Base-by-base conservation (phyloP, 2,329 filamentous ascomycete genomes). In the Colletotrichum plurivorum region DNA sequence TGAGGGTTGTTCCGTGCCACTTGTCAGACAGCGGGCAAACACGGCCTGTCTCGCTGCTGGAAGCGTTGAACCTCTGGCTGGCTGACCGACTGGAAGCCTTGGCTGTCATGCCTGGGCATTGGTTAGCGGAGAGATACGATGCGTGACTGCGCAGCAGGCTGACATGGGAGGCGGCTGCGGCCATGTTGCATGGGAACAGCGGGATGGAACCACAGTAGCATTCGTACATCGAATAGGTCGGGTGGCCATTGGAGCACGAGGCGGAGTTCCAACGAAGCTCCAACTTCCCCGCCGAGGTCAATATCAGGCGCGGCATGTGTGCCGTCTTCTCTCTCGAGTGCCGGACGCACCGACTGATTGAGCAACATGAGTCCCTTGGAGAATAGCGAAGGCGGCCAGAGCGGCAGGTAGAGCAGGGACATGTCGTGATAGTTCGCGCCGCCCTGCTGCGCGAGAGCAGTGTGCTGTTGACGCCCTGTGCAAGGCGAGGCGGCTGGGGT, bases 21-120 rank as follows among this genome's bases (percentile, higher is more conserved):
- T 25, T 52, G 57, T 52, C 46, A 52, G 57, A 60, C 31, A 18
- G 57, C 57, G 46, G 31, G 31, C 51, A 15, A 60, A 52, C 25
- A 43, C 46, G 20, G 48, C 31, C 13, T 43, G 45, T 60, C 15
- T 41, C 51, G 41, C 27, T 36, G 49, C 27, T 36, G 49, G 20
- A 9, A 20, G 22, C 13, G 31, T 22, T 22, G 59, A 62, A 48
- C 20, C 22, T 31, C 46, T 62, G 49, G 39, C 22, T 31, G 39
- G 36, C 59, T 45, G 49, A 39, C 12, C 5, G n/a, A n/a, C 16
- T 62, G 49, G 8, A 36, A 62, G 49, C 16, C 49, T 61, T 62
- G 49, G 39, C 49, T 36, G 15, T 18, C 18, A 25, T 31, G 18
- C 51, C 25, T 36, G 22, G 22, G 41, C 8, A 15, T 52, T n/a